phyloP scores from a whole-genome alignment of 1,284 basidiomycete species.

The Fistulina hepatica region DNA sequence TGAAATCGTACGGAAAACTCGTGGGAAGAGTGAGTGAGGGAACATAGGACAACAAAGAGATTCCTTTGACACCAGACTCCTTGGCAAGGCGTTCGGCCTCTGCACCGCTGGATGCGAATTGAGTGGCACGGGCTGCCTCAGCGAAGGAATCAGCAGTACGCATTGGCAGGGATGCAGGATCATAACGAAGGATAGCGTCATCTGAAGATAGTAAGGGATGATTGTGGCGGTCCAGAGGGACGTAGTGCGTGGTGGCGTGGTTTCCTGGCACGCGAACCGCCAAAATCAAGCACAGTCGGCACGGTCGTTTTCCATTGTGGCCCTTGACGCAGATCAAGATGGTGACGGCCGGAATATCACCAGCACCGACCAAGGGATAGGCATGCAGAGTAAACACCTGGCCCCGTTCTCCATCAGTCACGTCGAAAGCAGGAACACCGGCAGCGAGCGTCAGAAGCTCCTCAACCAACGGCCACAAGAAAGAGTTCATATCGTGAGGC shows the following conservation, averaged over 20 bases:
- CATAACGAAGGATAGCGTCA: conserved; percentile 16
- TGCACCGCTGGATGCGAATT: conserved; percentile 16
- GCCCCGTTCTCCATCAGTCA: background rate
- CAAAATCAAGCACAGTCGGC: conserved; percentile 32
- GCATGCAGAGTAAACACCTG: conserved; percentile 23
- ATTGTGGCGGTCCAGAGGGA: conserved; percentile 7
- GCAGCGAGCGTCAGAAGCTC: conserved; percentile 22
- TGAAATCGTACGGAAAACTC: conserved; percentile 37
- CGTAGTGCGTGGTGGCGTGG: conserved; percentile 9
- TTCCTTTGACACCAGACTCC: conserved; percentile 30
- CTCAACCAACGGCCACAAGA: conserved; percentile 22
- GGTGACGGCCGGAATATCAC: conserved; percentile 29
- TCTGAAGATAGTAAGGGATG: conserved; percentile 24
- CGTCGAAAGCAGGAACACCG: conserved; percentile 24
- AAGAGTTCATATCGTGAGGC: conserved; percentile 27
- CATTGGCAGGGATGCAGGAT: conserved; percentile 27
- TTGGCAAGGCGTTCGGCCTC: conserved; percentile 22
- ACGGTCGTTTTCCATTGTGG: conserved; percentile 31
- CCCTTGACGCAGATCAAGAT: conserved; percentile 16
- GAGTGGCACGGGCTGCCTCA: conserved; percentile 22
- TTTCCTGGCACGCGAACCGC: conserved; percentile 22
- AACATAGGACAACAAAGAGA: conserved; percentile 24
- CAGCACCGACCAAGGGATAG: conserved; percentile 23
- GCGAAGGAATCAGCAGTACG: conserved; percentile 25
- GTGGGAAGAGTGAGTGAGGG: conserved; percentile 27